Conservation (phyloP, 208 protist species). For the Trypanosoma vivax region DNA sequence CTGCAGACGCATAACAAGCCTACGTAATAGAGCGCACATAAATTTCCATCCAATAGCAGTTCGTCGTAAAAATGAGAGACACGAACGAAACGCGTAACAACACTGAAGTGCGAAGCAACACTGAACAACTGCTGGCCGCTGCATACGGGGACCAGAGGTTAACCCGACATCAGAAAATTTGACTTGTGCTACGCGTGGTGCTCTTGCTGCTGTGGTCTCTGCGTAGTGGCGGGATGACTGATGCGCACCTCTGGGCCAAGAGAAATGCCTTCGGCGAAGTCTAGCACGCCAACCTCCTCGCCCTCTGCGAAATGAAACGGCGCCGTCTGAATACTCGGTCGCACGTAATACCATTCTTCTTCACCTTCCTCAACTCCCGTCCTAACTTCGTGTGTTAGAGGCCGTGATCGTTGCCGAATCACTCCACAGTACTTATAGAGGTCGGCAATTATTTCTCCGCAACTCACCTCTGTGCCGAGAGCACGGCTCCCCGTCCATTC, state of each 20-base stretch:
- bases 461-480: conserved; percentile 32
- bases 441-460: conserved; percentile 60
- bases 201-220: background rate
- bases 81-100: no score
- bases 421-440: conserved; percentile 65
- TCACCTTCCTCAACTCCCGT: conserved; percentile 20
- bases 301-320: conserved; percentile 58
- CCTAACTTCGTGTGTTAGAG: conserved; percentile 26
- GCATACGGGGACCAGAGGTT: no score
- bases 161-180: no score
- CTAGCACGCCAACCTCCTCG: conserved; percentile 28
- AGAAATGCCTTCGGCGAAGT: conserved; percentile 38
- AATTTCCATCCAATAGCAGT: no score
- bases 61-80: no score
- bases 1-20: no score
- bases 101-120: no score
- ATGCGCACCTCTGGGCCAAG: conserved; percentile 47
- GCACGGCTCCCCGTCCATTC: conserved; percentile 20
- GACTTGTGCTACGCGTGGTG: background rate
- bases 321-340: conserved; percentile 42
- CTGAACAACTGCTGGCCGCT: no score
- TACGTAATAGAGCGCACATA: no score
- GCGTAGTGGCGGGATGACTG: conserved; percentile 12
- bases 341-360: conserved; percentile 44
- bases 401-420: conserved; percentile 33